Base-by-base conservation (phyloP, 257 asterid genomes). In the Verbena officinalis region DNA sequence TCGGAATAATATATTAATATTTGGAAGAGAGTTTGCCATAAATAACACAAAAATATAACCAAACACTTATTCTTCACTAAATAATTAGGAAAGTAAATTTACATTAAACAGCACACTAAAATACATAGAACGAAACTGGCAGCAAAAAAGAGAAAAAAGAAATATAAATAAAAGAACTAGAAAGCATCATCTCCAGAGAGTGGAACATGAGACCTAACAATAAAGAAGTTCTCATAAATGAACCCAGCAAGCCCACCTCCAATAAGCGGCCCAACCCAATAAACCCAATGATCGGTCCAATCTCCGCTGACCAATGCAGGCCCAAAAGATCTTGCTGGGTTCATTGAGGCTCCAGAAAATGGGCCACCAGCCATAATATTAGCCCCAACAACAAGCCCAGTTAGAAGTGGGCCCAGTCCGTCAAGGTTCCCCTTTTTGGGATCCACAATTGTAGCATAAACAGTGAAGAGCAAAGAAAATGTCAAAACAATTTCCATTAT, bases 311-410 rank as follows among this genome's bases (percentile, higher is more conserved):
- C 83, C 24, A 92, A 55, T 5, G 96, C 98, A 0, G 98, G 98
- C 20, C 98, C 97, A 17, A 89, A 92, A 0, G 98, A 92, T 17
- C 98, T 82, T 0, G 97, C 98, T 0, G 98, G 97, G 83, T 92
- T 92, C 98, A 92, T 89, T 13, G 97, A 92, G 19, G 93, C 98
- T 6, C 95, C 98, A 0, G 97, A 89, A 66, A 89, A 89, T 0
- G 98, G 77, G 44, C 98, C 98, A 12, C 95, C 97, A 15, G 95
- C 98, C 98, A 92, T 92, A 33, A 89, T 84, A 46, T 87, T 89
- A 21, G 97, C 97, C 65, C 98, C 98, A 22, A 92, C 94, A 1
- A 89, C 83, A 19, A 89, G 89, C 73, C 98, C 98, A 72, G 88
- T 82, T 0, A 92, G 71, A 13, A 92, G 80, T 72, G 98, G 95